Evolutionary conservation across 352 stramenopile species (phyloP), one percentile per base, ranked within the genome.

Genomic region (Phytophthora hibernalis): DNA sequence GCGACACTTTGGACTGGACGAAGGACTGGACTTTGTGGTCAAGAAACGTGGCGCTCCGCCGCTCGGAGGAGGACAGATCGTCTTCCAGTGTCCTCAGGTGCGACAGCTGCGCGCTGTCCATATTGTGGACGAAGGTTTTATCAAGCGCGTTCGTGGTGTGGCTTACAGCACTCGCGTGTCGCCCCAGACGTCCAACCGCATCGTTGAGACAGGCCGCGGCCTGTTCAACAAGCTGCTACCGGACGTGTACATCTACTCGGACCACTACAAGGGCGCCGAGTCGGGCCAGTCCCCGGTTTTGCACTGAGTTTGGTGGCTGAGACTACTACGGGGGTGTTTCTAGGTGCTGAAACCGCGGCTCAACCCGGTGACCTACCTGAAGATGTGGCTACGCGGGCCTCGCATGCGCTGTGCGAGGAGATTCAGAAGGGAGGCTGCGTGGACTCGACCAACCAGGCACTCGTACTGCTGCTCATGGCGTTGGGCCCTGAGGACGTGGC

Each of bases 171-270:
- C 97, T 61, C 94, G 97, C 24, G 93, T 99, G 54, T 98, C 98
- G 20, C 98, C 98, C 4, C 97, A 98, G 60, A 98, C 96, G 37
- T 95, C 97, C 26, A 99, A 99, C 64, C 90, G 98, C 40, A 98
- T 99, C 48, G 97, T 99, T 21, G 98, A 99, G 68, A 94, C 94
- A 1, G 96, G 85, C 65, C 85, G 93, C n/a, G 97, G 94, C 2
- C 74, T 99, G 5, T 98, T 99, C 64, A 99, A 99, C 75, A 86
- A 98, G 64, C 87, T 99, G 37, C 73, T 99, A 22, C 97, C 98
- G 0, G 98, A 99, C 73, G 98, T 99, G 44, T 99, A 99, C 87
- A 99, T 99, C 66, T 97, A 98, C 79, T 99, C 97, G 31, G 98
- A 99, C 80, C 97, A 99, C 65, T 98, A 99, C 78, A 98, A 96